Evolutionary conservation across 331 rosid species (phyloP).

Genomic region (Pyrus hybrid): DNA sequence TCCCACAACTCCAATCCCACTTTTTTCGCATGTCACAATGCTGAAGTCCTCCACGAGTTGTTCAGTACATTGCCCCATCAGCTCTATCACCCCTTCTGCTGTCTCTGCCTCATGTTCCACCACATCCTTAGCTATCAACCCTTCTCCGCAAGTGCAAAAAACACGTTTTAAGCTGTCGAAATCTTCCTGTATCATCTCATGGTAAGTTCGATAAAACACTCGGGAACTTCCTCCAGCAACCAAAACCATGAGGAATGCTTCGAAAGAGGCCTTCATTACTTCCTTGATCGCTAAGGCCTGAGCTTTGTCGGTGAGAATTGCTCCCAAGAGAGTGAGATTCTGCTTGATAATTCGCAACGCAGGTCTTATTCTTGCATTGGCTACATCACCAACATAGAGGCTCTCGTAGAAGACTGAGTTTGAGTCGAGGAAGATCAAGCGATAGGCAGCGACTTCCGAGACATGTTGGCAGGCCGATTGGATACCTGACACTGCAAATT

Average conservation of each 20-base stretch:
- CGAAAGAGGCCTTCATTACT: constrained; percentile 84
- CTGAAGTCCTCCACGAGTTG: constrained; percentile 80
- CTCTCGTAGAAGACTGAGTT: constrained; percentile 60
- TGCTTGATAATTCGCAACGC: constrained; percentile 67
- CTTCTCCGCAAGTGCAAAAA: constrained; percentile 71
- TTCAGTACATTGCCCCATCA: constrained; percentile 66
- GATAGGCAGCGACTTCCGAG: constrained; percentile 85
- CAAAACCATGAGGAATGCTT: constrained; percentile 78
- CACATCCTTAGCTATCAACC: constrained; percentile 61
- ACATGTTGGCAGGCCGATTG: constrained; percentile 62
- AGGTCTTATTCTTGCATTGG: constrained; percentile 61
- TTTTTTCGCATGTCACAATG: constrained; percentile 58
- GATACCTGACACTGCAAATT: constrained; percentile 26
- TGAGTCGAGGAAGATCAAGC: constrained; percentile 81
- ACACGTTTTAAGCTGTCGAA: constrained; percentile 60
- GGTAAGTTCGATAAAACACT: constrained; percentile 47
- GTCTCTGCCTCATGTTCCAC: constrained; percentile 71
- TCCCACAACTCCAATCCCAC: constrained; percentile 62
- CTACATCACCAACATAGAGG: constrained; percentile 56
- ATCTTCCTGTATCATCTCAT: constrained; percentile 63
- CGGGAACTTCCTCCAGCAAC: constrained; percentile 84
- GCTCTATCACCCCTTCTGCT: constrained; percentile 59
- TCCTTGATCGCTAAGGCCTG: constrained; percentile 76
- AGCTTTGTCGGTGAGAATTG: constrained; percentile 54
- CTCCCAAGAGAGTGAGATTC: constrained; percentile 61